Evolutionary conservation across 139 green algal species (phyloP), one percentile per base, ranked within the genome.

Genomic region (Haematococcus lacustris): DNA sequence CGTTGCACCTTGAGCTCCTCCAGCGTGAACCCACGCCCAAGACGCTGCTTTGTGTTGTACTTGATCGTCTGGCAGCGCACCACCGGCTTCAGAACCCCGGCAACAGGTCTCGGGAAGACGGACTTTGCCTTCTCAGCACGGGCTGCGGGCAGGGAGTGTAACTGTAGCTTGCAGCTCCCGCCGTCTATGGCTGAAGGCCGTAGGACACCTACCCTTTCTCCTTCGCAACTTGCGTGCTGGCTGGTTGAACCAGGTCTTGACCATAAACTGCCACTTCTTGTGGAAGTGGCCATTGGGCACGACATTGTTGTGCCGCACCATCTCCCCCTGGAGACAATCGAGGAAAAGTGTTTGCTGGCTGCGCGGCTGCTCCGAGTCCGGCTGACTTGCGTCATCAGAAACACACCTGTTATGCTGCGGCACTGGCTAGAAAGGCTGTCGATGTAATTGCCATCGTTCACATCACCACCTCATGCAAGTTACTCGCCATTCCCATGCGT

Each of bases 171-270:
- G 43, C 43, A 53, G 43, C 43, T 9, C 43, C 43, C 17, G 9
- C 43, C 43, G 9, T 53, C 9, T 53, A 17, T 17, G 17, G 43
- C 43, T 57, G 47, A n/a, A 5, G 28, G 33, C 32, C 6, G 60
- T 17, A 66, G 39, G 33, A 39, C 7, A 39, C 89, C 73, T 77
- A 96, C 91, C 90, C 1, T 87, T 80, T 39, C 86, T 83, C 65
- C 94, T 81, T 30, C 92, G 82, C 66, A 88, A 70, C 82, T 99
- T 99, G 75, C 96, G 89, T 5, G 92, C 95, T 30, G 96, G 90
- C 91, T 99, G 96, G 89, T 99, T 97, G 87, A 99, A 98, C 96
- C 96, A 99, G 47, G 96, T 99, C 79, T 85, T 90, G 71, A 98
- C 91, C 53, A 86, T 80, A 74, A 88, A 90, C 87, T 96, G 89